These are phyloP conservation scores for Populus davidiana DNA, from an alignment of 345 rosid genomes.

Conservation along the genomic window DNA sequence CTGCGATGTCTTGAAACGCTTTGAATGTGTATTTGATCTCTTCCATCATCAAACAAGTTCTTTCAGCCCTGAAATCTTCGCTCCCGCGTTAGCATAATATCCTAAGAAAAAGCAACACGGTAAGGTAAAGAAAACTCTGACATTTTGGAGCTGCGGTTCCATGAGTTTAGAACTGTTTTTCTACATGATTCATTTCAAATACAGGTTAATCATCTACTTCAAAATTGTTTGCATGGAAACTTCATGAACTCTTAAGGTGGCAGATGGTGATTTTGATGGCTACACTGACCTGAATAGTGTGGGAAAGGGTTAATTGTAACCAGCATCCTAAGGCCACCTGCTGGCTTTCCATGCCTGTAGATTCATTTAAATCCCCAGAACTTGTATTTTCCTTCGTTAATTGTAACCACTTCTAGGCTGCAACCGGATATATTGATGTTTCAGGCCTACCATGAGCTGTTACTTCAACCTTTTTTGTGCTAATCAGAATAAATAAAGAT, in stretches of 20 bases:
- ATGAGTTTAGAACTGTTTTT: neutral
- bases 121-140: neutral
- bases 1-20: conserved; percentile 9
- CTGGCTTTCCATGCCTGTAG: too few species aligned
- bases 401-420: too few species aligned
- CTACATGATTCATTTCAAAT: neutral
- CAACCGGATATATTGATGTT: too few species aligned
- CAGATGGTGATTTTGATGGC: neutral
- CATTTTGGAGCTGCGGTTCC: neutral
- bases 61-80: neutral
- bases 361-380: too few species aligned
- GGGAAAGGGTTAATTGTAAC: neutral
- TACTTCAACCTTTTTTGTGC: too few species aligned
- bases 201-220: neutral
- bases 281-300: neutral
- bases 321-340: neutral
- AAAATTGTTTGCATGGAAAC: neutral
- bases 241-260: neutral
- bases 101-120: neutral
- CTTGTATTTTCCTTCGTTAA: too few species aligned
- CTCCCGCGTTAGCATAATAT: neutral
- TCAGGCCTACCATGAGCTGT: too few species aligned
- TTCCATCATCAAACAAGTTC: neutral
- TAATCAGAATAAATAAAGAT: too few species aligned
- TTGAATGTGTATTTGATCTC: neutral